These are phyloP conservation scores for Simmondsia chinensis DNA, from an alignment of 148 eudicot species.

Conservation along the genomic window DNA sequence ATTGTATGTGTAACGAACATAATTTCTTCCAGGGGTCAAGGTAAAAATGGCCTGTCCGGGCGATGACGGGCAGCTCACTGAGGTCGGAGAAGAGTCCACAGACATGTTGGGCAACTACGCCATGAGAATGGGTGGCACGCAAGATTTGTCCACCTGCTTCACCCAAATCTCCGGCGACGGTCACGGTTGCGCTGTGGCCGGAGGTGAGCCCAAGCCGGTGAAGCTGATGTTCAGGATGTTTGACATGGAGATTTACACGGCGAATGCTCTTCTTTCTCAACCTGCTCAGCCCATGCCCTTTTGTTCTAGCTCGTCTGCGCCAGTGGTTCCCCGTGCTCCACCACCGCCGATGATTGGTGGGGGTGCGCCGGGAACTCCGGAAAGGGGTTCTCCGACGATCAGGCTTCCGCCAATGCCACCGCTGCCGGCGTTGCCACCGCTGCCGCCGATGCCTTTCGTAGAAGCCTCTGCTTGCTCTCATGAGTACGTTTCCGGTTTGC, in stretches of 20 bases:
- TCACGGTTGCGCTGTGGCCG: slow-evolving; percentile 32
- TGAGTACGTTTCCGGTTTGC: slow-evolving; percentile 28
- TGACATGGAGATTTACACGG: slow-evolving; percentile 50
- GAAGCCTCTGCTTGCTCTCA: slow-evolving; percentile 70
- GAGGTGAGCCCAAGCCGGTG: slow-evolving; percentile 48
- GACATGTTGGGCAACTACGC: slow-evolving; percentile 55
- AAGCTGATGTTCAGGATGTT: slow-evolving; percentile 59
- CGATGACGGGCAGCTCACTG: slow-evolving; percentile 27
- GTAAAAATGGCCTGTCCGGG: slow-evolving; percentile 63
- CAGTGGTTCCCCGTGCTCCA: neutral
- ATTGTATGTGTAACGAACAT: too few relatives aligned
- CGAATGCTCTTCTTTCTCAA: slow-evolving; percentile 66
- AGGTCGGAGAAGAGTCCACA: slow-evolving; percentile 46
- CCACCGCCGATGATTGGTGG: slow-evolving; percentile 11
- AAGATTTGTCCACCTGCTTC: slow-evolving; percentile 49
- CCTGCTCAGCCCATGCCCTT: slow-evolving; percentile 66
- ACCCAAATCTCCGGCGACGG: slow-evolving; percentile 33
- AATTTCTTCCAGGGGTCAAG: slow-evolving; percentile 33
- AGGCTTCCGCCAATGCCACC: slow-evolving; percentile 18
- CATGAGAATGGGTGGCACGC: slow-evolving; percentile 61
- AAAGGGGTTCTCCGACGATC: slow-evolving; percentile 11
- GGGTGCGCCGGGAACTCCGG: slow-evolving; percentile 12
- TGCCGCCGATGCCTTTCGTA: slow-evolving; percentile 32
- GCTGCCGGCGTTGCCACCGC: slow-evolving; percentile 5
- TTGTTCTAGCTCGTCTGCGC: slow-evolving; percentile 30